Evolutionary conservation across 164 flowering plant species (phyloP).

Genomic region (Annona cherimola): DNA sequence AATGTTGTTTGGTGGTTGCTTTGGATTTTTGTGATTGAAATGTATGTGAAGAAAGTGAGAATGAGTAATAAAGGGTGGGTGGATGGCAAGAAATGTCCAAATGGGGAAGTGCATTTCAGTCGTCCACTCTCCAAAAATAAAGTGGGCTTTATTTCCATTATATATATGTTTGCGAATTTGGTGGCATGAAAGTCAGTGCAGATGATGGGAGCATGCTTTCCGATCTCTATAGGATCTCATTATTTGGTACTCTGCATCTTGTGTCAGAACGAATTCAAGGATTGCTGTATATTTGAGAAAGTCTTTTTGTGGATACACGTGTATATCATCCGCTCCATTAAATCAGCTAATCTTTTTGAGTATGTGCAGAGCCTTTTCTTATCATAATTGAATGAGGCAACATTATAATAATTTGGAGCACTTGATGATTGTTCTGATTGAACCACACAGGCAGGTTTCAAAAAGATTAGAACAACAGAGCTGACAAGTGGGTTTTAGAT

Average conservation of each 20-base stretch:
- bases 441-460: no score
- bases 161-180: neutral
- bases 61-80: neutral
- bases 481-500: no score
- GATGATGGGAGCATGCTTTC: constrained; percentile 5
- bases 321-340: no score
- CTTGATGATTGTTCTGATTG: no score
- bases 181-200: constrained; percentile 7
- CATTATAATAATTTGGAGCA: no score
- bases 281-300: neutral
- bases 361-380: no score
- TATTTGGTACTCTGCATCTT: neutral
- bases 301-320: neutral
- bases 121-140: neutral
- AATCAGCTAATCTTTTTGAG: no score
- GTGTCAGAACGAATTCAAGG: neutral
- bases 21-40: constrained; percentile 1
- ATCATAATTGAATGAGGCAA: no score
- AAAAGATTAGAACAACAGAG: no score
- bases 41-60: neutral
- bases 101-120: constrained; percentile 1
- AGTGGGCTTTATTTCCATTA: neutral
- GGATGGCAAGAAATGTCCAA: neutral
- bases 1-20: neutral
- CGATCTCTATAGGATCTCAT: no score